These are phyloP conservation scores for Trifolium pratense DNA, from an alignment of 306 rosid genomes.

Conservation along the genomic window DNA sequence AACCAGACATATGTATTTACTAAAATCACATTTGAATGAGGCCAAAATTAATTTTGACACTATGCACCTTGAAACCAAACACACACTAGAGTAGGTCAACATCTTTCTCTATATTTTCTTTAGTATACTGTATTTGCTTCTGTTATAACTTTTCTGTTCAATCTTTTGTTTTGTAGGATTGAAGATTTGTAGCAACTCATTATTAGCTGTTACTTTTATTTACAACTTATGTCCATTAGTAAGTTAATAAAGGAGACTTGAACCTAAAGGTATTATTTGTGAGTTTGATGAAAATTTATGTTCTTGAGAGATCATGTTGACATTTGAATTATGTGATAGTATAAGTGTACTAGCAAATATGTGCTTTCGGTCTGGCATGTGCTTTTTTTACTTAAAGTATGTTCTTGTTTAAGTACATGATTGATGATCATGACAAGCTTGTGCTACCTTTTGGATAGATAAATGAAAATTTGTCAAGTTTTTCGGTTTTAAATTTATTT, in stretches of 20 bases:
- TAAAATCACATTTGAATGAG: too few relatives aligned
- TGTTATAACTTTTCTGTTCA: conserved; percentile 22
- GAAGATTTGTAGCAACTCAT: conserved; percentile 36
- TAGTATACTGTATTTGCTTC: conserved; percentile 23
- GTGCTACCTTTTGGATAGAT: conserved; percentile 9
- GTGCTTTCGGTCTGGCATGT: conserved; percentile 28
- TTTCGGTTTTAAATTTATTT: neutral
- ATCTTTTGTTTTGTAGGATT: conserved; percentile 48
- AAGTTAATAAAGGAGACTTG: conserved; percentile 37
- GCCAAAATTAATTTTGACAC: too few relatives aligned
- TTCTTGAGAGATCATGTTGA: conserved; percentile 36
- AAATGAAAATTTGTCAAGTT: conserved; percentile 11
- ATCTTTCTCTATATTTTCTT: conserved; percentile 6
- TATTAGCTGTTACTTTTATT: conserved; percentile 40
- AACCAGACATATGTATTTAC: neutral
- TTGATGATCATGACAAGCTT: conserved; percentile 31
- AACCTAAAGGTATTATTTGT: conserved; percentile 30
- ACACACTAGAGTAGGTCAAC: neutral
- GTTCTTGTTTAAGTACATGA: conserved; percentile 34
- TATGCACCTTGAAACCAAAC: too few relatives aligned
- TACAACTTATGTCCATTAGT: conserved; percentile 25
- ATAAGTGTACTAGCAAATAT: conserved; percentile 28
- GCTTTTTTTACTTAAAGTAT: conserved; percentile 8
- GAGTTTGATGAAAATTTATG: conserved; percentile 39
- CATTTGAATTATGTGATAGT: conserved; percentile 18